Evolutionary conservation across 129 eudicot genomes (phyloP), one percentile per base, ranked within the genome.

Genomic region (Saposhnikovia divaricata): DNA sequence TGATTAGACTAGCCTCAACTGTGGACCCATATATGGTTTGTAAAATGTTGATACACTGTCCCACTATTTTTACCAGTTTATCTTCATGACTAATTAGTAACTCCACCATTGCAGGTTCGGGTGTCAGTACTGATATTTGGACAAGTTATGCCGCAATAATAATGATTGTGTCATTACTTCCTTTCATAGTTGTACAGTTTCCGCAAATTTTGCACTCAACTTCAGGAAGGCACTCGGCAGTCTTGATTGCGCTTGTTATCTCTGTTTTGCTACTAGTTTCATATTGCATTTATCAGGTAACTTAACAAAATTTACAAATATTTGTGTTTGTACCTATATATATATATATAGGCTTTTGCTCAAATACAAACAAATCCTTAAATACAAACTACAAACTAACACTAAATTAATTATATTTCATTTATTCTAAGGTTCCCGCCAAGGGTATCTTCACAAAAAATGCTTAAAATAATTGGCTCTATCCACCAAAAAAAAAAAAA

Each of bases 251-350:
- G 16, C 94, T 93, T 76, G 87, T 93, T 63, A 79, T 88, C 48
- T 87, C 98, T 4, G 84, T 84, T 44, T 74, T 88, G 74, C 86
- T 89, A 68, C 86, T 93, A 23, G 44, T 89, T 59, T 83, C 91
- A 21, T 93, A 93, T 81, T 93, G 97, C 84, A 45, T 91, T 78
- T 93, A 91, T 83, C 98, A 93, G 98, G 98, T 93, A 84, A 77
- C 57, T 71, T 45, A 38, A 59, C 14, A n/a, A 23, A 59, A n/a
- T n/a, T n/a, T 2, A 61, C 16, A 44, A 18, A 80, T 73, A n/a
- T 47, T 1, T 73, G 27, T 23, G 47, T 48, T 13, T 78, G 38
- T 27, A 5, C 37, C 15, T 37, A 9, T 31, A 38, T 73, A 31
- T 28, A 34, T 34, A 31, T 31, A 31, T 31, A 31, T n/a, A n/a